Conservation (phyloP, 257 asterid species). For the Solanum medicagineum region DNA sequence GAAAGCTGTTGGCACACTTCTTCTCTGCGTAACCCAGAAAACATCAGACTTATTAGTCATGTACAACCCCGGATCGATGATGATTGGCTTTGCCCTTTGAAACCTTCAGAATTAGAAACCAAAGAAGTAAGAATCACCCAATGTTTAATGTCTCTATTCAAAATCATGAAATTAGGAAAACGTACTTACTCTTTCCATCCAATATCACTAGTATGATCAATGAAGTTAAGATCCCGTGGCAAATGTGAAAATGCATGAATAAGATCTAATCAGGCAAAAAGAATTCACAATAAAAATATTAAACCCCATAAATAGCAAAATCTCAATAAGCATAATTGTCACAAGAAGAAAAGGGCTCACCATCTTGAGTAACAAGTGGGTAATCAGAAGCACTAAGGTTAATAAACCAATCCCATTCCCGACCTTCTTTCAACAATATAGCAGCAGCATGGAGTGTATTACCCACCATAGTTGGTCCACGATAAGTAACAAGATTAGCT, state of each 20-base stretch:
- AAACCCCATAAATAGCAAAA: neutral
- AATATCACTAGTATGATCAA: constrained; percentile 24
- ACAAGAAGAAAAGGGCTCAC: neutral
- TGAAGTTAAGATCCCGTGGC: constrained; percentile 82
- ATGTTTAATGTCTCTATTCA: neutral
- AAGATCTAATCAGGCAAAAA: constrained; percentile 45
- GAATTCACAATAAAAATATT: neutral
- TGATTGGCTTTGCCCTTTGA: constrained; percentile 85
- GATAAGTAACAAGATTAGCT: constrained; percentile 87
- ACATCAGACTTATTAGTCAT: constrained; percentile 71
- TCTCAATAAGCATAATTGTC: neutral
- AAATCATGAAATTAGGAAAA: neutral
- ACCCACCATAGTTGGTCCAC: constrained; percentile 97
- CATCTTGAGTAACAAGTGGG: constrained; percentile 1
- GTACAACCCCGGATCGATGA: constrained; percentile 84
- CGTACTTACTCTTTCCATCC: constrained; percentile 94
- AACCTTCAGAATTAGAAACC: constrained; percentile 25
- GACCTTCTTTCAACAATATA: constrained; percentile 69
- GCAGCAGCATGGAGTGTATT: constrained; percentile 87
- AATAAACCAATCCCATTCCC: constrained; percentile 12
- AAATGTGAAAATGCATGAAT: constrained; percentile 66
- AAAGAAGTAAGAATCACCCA: neutral
- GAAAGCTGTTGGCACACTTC: constrained; percentile 20
- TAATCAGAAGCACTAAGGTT: neutral
- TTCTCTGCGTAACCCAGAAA: constrained; percentile 83